Base-by-base conservation (phyloP, 768 basidiomycete genomes). In the Daedaleopsis sinensis region DNA sequence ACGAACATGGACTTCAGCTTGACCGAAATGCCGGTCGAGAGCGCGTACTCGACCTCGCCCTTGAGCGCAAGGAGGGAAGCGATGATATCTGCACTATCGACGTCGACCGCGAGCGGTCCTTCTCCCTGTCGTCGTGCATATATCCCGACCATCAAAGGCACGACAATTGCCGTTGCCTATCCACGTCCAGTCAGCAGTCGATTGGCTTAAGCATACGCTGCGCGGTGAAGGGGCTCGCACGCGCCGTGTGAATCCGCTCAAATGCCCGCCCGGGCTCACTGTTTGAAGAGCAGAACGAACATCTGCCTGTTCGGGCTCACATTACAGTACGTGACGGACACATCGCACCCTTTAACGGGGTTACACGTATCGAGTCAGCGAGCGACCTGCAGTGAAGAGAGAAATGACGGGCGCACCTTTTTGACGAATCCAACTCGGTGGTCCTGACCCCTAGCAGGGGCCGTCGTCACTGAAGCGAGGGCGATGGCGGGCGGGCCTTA, bases 401-500 rank as follows among this genome's bases (percentile, higher is more conserved):
- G 27, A 5, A 11, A 51, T 5, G 23, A 47, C n/a, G 7, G n/a
- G 50, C 68, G 15, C 24, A 84, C 85, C 87, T 73, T 77, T 52
- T 85, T 83, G 43, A 91, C 67, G 65, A 78, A 87, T 8, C 93
- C 93, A 37, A 66, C 61, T 18, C 93, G 84, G 70, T 95, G 91
- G 59, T 84, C 87, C 50, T 89, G 76, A 1, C 93, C 93, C 19
- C 77, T 78, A 1, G 93, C 91, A 10, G 93, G 85, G 10, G 85
- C 87, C 0, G 86, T 82, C 0, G 86, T 94, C 19, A 93, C 87
- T 1, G 89, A 78, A 5, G 86, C 79, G 6, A 94, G 76, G 0
- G 92, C 89, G 16, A 88, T 77, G 56, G 86, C 80, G 19, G 77
- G 72, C n/a, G 84, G 75, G n/a, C n/a, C n/a, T n/a, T n/a, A n/a